phyloP scores from a whole-genome alignment of 768 basidiomycete genomes.

The Omphalotus guepiniiformis region DNA sequence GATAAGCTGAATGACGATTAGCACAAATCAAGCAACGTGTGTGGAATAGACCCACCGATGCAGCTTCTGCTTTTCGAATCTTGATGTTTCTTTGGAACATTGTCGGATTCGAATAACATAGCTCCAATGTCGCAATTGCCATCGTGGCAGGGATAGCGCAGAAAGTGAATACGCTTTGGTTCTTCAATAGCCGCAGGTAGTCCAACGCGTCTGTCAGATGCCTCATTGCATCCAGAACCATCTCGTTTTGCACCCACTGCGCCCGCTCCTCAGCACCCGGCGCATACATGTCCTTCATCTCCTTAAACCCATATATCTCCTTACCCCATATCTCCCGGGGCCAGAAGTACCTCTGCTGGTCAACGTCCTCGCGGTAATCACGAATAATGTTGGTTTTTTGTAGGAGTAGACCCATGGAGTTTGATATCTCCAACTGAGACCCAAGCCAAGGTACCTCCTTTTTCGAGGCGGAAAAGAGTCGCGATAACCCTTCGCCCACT shows the following conservation, averaged over 20 bases:
- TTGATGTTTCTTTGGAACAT: constrained; percentile 91
- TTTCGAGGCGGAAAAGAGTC: constrained; percentile 80
- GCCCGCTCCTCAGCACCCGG: constrained; percentile 60
- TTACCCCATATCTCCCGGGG: constrained; percentile 87
- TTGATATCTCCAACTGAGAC: constrained; percentile 80
- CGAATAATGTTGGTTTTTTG: constrained; percentile 99
- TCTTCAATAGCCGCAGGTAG: constrained; percentile 81
- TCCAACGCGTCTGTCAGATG: constrained; percentile 86
- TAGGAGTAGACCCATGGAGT: constrained; percentile 91
- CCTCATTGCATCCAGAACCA: constrained; percentile 56
- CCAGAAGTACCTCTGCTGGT: constrained; percentile 89
- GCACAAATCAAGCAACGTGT: constrained; percentile 46
- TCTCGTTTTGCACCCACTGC: constrained; percentile 78
- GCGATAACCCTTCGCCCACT: constrained; percentile 92
- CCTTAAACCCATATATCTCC: constrained; percentile 57
- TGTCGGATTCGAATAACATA: constrained; percentile 89
- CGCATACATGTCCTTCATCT: constrained; percentile 64
- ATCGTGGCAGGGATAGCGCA: constrained; percentile 92
- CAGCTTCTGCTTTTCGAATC: constrained; percentile 90
- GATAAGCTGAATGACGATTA: constrained; percentile 58
- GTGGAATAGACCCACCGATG: constrained; percentile 47
- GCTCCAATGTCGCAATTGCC: constrained; percentile 90
- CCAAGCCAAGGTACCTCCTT: constrained; percentile 76
- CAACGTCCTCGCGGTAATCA: constrained; percentile 88
- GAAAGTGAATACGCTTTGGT: constrained; percentile 94